phyloP scores from a whole-genome alignment of 2,329 filamentous ascomycete species.

The Calcarisporium arbuscula region DNA sequence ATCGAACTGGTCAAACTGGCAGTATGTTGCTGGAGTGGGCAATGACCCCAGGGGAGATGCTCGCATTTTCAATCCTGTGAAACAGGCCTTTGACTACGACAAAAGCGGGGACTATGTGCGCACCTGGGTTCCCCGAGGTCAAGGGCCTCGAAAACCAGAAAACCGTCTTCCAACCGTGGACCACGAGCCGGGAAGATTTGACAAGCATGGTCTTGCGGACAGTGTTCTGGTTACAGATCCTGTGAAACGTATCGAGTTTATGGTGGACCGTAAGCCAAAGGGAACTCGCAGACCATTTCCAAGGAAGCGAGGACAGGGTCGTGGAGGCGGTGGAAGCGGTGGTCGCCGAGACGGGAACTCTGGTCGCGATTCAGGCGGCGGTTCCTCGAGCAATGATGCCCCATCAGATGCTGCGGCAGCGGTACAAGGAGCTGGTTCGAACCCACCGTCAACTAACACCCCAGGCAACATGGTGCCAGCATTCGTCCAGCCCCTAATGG shows the following conservation, averaged over 20 bases:
- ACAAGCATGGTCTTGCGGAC: conserved; percentile 47
- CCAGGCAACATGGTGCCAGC: no score
- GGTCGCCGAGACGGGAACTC: conserved; percentile 4
- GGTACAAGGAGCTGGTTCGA: no score
- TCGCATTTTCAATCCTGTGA: conserved; percentile 75
- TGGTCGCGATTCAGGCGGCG: conserved; percentile 1
- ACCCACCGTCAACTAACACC: no score
- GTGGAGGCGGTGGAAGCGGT: conserved; percentile 14
- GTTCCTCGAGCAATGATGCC: no score
- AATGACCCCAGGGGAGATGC: conserved; percentile 68
- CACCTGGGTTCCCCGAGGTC: conserved; percentile 67
- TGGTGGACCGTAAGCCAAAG: conserved; percentile 43
- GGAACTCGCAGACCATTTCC: conserved; percentile 15
- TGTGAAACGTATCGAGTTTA: conserved; percentile 58
- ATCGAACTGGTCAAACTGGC: conserved; percentile 79
- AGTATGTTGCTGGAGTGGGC: conserved; percentile 73
- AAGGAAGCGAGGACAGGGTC: conserved; percentile 16
- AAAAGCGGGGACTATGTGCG: conserved; percentile 61
- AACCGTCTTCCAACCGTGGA: conserved; percentile 66
- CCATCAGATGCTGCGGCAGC: no score
- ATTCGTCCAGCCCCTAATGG: no score
- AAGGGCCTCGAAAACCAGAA: conserved; percentile 43
- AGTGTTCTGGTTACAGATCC: conserved; percentile 63
- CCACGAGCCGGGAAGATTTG: conserved; percentile 52
- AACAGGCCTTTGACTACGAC: conserved; percentile 75